phyloP scores from a whole-genome alignment of 306 rosid species.

The Neltuma alba region DNA sequence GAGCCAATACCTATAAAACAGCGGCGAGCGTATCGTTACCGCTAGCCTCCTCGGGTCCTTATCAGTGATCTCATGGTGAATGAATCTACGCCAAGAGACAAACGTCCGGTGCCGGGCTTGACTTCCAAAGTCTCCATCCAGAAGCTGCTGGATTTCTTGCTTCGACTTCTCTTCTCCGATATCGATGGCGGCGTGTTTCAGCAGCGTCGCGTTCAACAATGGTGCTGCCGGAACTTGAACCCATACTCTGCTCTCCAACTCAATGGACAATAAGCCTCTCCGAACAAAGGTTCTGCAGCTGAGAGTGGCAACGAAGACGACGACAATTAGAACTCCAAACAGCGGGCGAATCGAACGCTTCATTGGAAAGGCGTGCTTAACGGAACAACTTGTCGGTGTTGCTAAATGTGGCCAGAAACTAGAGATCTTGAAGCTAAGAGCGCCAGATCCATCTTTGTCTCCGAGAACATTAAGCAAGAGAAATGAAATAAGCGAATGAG shows the following conservation, averaged over 20 bases:
- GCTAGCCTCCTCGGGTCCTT: slow-evolving; percentile 51
- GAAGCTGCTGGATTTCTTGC: slow-evolving; percentile 68
- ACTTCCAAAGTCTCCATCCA: slow-evolving; percentile 77
- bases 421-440: slow-evolving; percentile 47
- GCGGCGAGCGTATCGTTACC: slow-evolving; percentile 62
- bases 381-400: slow-evolving; percentile 29
- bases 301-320: slow-evolving; percentile 61
- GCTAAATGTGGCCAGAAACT: slow-evolving; percentile 54
- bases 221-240: slow-evolving; percentile 39
- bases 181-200: slow-evolving; percentile 63
- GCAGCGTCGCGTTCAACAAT: slow-evolving; percentile 68
- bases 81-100: slow-evolving; percentile 73
- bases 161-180: slow-evolving; percentile 59
- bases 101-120: slow-evolving; percentile 69
- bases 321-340: slow-evolving; percentile 59
- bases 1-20: slow-evolving; percentile 80
- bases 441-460: slow-evolving; percentile 58
- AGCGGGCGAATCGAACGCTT: slow-evolving; percentile 78
- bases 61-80: slow-evolving; percentile 49
- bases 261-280: slow-evolving; percentile 49
- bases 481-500: background rate
- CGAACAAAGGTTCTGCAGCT: slow-evolving; percentile 60
- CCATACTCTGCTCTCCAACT: slow-evolving; percentile 44
- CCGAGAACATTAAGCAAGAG: slow-evolving; percentile 54
- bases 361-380: slow-evolving; percentile 52